These are phyloP conservation scores for Trichoderma atroviride DNA, from an alignment of 2,329 filamentous ascomycete genomes.

Conservation along the genomic window DNA sequence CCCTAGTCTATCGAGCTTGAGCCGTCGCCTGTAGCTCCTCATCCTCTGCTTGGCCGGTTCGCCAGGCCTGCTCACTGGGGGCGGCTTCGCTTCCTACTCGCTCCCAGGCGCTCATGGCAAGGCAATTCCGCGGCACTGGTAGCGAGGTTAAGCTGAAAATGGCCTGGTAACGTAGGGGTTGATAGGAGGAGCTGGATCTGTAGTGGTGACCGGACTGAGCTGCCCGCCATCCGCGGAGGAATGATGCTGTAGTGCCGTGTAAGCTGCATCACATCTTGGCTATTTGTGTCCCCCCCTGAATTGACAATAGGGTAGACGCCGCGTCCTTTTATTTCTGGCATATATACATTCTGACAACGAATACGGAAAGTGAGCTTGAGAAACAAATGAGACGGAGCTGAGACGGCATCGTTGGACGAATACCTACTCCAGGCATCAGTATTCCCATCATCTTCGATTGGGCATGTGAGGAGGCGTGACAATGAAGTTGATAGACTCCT, in stretches of 20 bases:
- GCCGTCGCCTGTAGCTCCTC: constrained; percentile 2
- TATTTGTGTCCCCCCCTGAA: constrained; percentile 7
- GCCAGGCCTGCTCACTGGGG: neutral
- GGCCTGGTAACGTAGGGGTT: neutral
- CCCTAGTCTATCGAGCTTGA: neutral
- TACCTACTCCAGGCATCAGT: neutral
- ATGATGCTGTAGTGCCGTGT: constrained; percentile 1
- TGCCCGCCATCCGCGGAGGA: neutral
- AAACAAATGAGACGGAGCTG: neutral
- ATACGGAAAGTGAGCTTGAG: neutral
- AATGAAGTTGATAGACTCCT: neutral
- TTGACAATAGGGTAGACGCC: neutral
- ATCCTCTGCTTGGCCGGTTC: neutral
- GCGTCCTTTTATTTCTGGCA: neutral
- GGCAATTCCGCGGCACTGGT: constrained; percentile 8
- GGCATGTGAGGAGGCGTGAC: neutral
- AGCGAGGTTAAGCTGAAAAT: constrained; percentile 15
- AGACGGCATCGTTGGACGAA: neutral
- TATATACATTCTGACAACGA: neutral
- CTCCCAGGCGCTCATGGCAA: neutral
- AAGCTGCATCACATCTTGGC: constrained; percentile 4
- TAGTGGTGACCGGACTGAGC: neutral
- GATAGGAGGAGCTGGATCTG: neutral
- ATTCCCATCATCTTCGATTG: neutral
- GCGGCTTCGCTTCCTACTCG: constrained; percentile 21